A percentile compares a stretch with the other conserved stretches of the same genome.
These are phyloP conservation scores for Pestalotiopsis sp. DNA, from an alignment of 2,329 filamentous ascomycete species.

Conservation along the genomic window DNA sequence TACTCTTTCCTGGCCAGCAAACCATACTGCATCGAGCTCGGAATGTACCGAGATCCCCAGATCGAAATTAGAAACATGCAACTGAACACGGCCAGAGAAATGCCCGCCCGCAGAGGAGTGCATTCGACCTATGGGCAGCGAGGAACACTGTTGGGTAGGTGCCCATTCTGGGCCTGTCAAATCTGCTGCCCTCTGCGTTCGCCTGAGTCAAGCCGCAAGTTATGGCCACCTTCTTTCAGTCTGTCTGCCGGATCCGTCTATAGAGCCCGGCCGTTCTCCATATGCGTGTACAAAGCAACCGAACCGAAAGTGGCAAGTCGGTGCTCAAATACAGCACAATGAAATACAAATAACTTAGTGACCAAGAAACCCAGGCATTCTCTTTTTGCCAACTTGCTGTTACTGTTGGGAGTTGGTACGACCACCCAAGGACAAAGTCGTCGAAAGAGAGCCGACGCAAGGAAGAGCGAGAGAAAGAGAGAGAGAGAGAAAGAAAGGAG, in stretches of 20 bases:
- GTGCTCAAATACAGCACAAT: conserved; percentile 5
- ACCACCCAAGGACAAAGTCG: conserved; percentile 11
- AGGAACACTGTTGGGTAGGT: neutral
- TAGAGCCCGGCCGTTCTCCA: conserved; percentile 14
- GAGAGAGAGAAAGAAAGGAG: conserved; percentile 16
- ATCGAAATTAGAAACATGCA: conserved; percentile 6
- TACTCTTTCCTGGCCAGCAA: neutral
- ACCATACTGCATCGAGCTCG: neutral
- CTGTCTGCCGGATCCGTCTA: conserved; percentile 31
- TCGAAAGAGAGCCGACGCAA: neutral
- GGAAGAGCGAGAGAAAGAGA: neutral
- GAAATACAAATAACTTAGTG: conserved; percentile 31
- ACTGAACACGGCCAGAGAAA: neutral
- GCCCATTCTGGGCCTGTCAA: neutral
- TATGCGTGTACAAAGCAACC: conserved; percentile 22
- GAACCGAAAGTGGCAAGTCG: conserved; percentile 13
- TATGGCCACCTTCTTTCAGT: neutral
- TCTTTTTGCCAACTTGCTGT: conserved; percentile 19
- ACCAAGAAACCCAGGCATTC: conserved; percentile 20
- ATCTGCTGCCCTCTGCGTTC: neutral
- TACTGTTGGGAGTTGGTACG: conserved; percentile 20
- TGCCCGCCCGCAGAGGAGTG: neutral
- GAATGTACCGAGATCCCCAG: conserved; percentile 11
- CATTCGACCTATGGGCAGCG: neutral
- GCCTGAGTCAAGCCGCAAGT: conserved; percentile 4